Evolutionary conservation across 2,329 filamentous ascomycete genomes (phyloP).

Genomic region (Pochonia chlamydosporia): DNA sequence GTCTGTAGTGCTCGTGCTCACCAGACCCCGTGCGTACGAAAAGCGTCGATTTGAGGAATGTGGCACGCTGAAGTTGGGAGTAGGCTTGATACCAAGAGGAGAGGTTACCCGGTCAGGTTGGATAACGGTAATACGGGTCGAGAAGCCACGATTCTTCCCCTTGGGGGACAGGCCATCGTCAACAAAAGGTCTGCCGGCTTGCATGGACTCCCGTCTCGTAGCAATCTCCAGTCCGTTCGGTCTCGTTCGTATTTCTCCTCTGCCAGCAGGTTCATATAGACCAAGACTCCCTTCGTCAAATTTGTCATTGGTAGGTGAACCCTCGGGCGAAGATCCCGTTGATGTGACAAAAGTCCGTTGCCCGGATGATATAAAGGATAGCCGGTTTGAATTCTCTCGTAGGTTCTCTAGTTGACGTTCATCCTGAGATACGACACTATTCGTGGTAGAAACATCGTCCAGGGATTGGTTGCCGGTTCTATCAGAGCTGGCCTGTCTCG

Average conservation of each 20-base stretch:
- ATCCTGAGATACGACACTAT: conserved; percentile 53
- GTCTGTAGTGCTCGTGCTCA: conserved; percentile 11
- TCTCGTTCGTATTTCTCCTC: conserved; percentile 36
- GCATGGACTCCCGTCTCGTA: conserved; percentile 47
- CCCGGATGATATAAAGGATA: conserved; percentile 55
- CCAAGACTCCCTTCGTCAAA: neutral
- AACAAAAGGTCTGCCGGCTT: conserved; percentile 36
- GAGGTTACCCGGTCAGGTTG: conserved; percentile 9
- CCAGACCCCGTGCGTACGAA: conserved; percentile 30
- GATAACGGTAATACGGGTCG: conserved; percentile 4
- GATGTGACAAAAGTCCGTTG: conserved; percentile 57
- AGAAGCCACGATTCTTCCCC: conserved; percentile 5
- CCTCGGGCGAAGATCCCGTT: conserved; percentile 49
- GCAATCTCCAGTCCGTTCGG: conserved; percentile 47
- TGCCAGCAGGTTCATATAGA: conserved; percentile 29
- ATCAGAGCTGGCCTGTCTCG: conserved; percentile 16
- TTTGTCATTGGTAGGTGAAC: conserved; percentile 48
- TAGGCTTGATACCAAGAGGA: conserved; percentile 18
- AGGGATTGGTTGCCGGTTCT: conserved; percentile 33
- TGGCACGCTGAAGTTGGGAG: conserved; percentile 50
- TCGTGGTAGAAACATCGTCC: conserved; percentile 52
- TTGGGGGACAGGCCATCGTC: conserved; percentile 20
- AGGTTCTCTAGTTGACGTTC: conserved; percentile 52
- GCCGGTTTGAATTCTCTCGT: conserved; percentile 49
- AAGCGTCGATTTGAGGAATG: conserved; percentile 39